These are phyloP conservation scores for Emmonsiellopsis sp. DNA, from an alignment of 2,329 filamentous ascomycete genomes.

Conservation along the genomic window DNA sequence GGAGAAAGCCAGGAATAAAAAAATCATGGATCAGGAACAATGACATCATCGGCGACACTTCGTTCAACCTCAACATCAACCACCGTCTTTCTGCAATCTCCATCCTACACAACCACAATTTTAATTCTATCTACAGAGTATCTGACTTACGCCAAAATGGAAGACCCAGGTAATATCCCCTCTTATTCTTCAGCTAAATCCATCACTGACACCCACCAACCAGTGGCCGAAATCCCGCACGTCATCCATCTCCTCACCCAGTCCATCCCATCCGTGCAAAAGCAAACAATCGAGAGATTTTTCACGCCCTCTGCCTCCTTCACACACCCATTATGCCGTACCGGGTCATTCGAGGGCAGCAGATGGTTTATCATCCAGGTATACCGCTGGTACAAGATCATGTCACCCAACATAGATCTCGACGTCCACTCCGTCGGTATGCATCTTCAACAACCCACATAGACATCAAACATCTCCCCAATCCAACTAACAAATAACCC, in stretches of 20 bases:
- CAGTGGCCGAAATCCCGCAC: constrained; percentile 49
- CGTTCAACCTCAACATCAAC: neutral
- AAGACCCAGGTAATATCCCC: constrained; percentile 14
- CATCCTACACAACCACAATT: neutral
- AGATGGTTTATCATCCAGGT: constrained; percentile 58
- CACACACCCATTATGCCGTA: constrained; percentile 67
- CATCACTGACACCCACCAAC: constrained; percentile 25
- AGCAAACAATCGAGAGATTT: constrained; percentile 56
- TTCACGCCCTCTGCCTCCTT: constrained; percentile 66
- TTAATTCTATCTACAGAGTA: neutral
- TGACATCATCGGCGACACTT: neutral
- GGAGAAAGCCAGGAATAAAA: too few relatives aligned
- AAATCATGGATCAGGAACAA: neutral
- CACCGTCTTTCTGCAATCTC: neutral
- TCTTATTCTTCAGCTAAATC: neutral
- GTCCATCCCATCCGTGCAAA: constrained; percentile 56
- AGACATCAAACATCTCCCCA: neutral
- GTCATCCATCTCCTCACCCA: constrained; percentile 62
- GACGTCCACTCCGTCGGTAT: constrained; percentile 52
- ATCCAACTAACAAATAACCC: constrained; percentile 2
- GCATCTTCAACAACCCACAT: constrained; percentile 11
- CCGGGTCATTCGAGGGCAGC: constrained; percentile 51
- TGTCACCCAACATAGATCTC: constrained; percentile 64
- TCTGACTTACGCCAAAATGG: constrained; percentile 4
- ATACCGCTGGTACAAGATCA: constrained; percentile 75